Evolutionary conservation across 2,329 filamentous ascomycete species (phyloP).

Genomic region (Fusarium sp.): DNA sequence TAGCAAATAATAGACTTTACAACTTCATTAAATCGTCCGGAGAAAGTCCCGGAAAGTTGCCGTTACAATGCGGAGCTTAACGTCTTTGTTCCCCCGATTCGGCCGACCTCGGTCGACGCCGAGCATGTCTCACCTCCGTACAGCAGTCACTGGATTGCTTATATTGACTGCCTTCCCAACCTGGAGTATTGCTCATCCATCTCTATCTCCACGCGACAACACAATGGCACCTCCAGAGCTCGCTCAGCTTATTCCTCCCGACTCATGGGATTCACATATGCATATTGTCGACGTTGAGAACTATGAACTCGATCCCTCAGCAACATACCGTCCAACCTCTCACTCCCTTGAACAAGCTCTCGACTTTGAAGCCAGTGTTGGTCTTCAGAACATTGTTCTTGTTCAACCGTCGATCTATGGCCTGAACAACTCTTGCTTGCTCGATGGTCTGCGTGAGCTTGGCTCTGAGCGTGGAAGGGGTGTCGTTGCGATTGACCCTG

Average conservation of each 20-base stretch:
- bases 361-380: slow-evolving; percentile 61
- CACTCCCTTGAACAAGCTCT: slow-evolving; percentile 64
- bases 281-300: slow-evolving; percentile 66
- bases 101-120: slow-evolving; percentile 22
- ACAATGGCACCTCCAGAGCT: slow-evolving; percentile 11
- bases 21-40: neutral
- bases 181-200: neutral
- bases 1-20: neutral
- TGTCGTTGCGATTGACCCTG: slow-evolving; percentile 67
- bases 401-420: slow-evolving; percentile 73
- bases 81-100: slow-evolving; percentile 16
- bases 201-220: neutral
- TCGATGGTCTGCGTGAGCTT: slow-evolving; percentile 63
- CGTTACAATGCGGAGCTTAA: slow-evolving; percentile 10
- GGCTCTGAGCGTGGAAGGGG: slow-evolving; percentile 63
- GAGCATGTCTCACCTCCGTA: neutral
- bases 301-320: slow-evolving; percentile 60
- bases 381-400: slow-evolving; percentile 66
- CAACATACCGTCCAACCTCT: slow-evolving; percentile 62
- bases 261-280: slow-evolving; percentile 72
- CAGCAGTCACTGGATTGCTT: neutral
- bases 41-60: neutral
- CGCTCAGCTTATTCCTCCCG: slow-evolving; percentile 50
- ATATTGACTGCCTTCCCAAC: neutral
- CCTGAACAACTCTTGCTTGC: slow-evolving; percentile 67